phyloP scores from a whole-genome alignment of 306 rosid genomes.

The Gynostemma pentaphyllum region DNA sequence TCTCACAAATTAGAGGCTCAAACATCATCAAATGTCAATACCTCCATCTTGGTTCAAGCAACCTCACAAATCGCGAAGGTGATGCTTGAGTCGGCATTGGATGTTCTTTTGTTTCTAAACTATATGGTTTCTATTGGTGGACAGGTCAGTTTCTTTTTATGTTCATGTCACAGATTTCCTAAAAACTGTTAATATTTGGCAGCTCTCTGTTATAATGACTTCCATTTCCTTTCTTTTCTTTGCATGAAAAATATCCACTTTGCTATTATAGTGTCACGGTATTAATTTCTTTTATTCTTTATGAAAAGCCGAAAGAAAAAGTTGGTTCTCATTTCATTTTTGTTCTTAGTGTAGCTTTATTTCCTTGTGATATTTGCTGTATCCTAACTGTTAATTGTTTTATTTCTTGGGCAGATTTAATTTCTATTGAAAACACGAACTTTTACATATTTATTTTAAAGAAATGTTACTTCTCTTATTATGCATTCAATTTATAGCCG shows the following conservation, averaged over 20 bases:
- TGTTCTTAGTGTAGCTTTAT: neutral
- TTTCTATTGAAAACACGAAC: neutral
- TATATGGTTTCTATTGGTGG: constrained; percentile 71
- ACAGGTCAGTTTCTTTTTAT: constrained; percentile 51
- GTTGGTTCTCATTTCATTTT: too few species aligned
- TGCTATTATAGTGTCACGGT: too few species aligned
- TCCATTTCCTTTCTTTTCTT: too few species aligned
- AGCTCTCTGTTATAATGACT: neutral
- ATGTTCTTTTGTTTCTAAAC: constrained; percentile 67
- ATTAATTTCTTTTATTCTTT: too few species aligned
- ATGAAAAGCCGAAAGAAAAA: too few species aligned
- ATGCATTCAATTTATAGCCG: too few species aligned
- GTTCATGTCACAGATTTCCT: constrained; percentile 3
- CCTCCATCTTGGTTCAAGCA: constrained; percentile 63
- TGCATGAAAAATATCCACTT: neutral
- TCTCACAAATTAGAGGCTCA: constrained; percentile 28
- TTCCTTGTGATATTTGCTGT: neutral
- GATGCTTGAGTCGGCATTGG: constrained; percentile 84
- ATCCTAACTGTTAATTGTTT: neutral
- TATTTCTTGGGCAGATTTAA: neutral
- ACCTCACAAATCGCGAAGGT: constrained; percentile 74
- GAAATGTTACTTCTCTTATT: too few species aligned
- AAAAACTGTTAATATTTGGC: neutral
- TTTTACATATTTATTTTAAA: neutral
- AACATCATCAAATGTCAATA: constrained; percentile 38